Percentiles rank a stretch among this genome's conserved stretches.
Evolutionary conservation across 2,329 filamentous ascomycete species (phyloP).

Genomic region (Colletotrichum cereale): DNA sequence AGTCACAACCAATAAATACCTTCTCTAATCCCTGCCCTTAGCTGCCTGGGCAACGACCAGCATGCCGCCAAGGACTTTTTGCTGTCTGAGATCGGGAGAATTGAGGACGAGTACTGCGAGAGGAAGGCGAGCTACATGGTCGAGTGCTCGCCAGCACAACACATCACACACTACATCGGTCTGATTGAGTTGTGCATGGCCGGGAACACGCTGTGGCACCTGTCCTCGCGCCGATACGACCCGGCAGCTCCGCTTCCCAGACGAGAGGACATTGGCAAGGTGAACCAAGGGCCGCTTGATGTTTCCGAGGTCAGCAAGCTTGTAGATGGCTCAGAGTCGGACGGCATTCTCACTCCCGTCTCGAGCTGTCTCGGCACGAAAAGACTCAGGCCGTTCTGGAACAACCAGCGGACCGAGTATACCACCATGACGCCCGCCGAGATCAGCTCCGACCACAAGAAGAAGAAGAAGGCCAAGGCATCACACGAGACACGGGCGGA

Average conservation of each 20-base stretch:
- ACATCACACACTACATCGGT: slow-evolving; percentile 25
- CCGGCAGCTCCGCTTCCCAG: slow-evolving; percentile 15
- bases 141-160: slow-evolving; percentile 8
- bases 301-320: slow-evolving; percentile 8
- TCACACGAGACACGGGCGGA: slow-evolving; percentile 6
- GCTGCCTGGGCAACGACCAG: slow-evolving; percentile 6
- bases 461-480: slow-evolving; percentile 18
- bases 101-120: slow-evolving; percentile 24
- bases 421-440: slow-evolving; percentile 24
- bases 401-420: slow-evolving; percentile 19
- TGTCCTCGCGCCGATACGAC: slow-evolving; percentile 22
- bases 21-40: not conserved
- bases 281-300: slow-evolving; percentile 4
- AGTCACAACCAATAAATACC: not conserved
- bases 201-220: slow-evolving; percentile 25
- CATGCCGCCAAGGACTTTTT: slow-evolving; percentile 21
- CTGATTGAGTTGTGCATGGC: slow-evolving; percentile 24
- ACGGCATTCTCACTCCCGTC: slow-evolving; percentile 10
- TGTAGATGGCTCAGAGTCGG: slow-evolving; percentile 9
- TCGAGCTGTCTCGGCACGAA: slow-evolving; percentile 10
- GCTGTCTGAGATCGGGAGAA: slow-evolving; percentile 16
- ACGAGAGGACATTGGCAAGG: slow-evolving; percentile 20
- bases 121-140: slow-evolving; percentile 18
- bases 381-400: slow-evolving; percentile 11
- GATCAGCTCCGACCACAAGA: not conserved